Base-by-base conservation (phyloP, 75 land plant species). In the Selaginella moellendorffii region DNA sequence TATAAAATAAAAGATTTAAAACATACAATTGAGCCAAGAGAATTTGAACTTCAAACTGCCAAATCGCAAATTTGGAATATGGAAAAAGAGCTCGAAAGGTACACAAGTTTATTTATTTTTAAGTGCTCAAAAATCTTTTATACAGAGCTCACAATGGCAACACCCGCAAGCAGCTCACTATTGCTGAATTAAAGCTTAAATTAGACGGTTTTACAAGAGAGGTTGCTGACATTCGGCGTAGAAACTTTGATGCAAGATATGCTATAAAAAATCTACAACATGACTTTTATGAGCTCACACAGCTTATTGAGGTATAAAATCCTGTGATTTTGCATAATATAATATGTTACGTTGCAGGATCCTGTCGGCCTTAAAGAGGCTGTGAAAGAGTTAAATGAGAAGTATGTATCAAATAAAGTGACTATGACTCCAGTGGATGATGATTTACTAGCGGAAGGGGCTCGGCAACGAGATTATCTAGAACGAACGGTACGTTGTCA, bases 51-150 rank as follows among this genome's bases (percentile, higher is more conserved):
- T 29, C 69, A 66, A 61, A 65, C 65, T 59, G 66, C 77, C 25
- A 75, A 60, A 62, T 65, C 63, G n/a, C 67, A 61, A 28, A 67
- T 75, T 0, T 9, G 26, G 17, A 75, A 75, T 51, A 75, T 75
- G 73, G 77, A 75, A 29, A 66, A 59, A 24, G 77, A 75, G 30
- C 59, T 75, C 24, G 69, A 60, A 59, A 70, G 77, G 77, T 75
- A 2, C 1, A 26, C 5, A 0, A 30, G 27, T 64, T 53, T 20
- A 31, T 66, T 18, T 24, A 23, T 52, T 27, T 66, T 8, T 24
- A 56, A 8, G 59, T 21, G 21, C 5, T 56, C 9, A 8, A 21
- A 56, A 56, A 56, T 19, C 14, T 36, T 36, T 36, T 36, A 36
- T 69, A 29, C 69, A 74, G 77, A 65, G 52, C 77, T 53, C 68